Base-by-base conservation (phyloP, 2,329 filamentous ascomycete species). In the Epichloe sylvatica region DNA sequence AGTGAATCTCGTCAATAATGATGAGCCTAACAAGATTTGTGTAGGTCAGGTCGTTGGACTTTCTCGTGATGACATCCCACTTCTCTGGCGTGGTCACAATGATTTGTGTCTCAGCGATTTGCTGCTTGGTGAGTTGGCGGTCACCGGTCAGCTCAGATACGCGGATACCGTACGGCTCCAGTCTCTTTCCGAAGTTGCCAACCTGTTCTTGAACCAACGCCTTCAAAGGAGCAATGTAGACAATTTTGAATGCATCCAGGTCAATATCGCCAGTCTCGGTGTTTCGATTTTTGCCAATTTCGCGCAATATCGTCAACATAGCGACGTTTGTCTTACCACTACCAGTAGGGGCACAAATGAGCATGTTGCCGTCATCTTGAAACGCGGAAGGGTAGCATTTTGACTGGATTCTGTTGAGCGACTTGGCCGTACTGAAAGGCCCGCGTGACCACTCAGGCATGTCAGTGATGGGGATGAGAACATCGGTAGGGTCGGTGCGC, bases 31-130 rank as follows among this genome's bases (percentile, higher is more conserved):
- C 92, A n/a, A 98, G 78, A 59, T 94, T 94, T 15, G 90, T 98
- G 67, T 98, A 98, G 59, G 89, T 94, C 49, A 92, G 80, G 64
- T 98, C 94, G 2, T 91, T 96, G 6, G 91, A 90, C 68, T 98
- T 98, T 68, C 94, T 81, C 5, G 94, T 98, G 58, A 98, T 96
- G 57, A 98, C 91, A 67, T 98, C 92, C 86, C 89, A 98, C 70
- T 98, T 98, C 68, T 98, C 92, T 19, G 92, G 92, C 0, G 92
- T 98, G 0, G 92, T 98, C 52, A 98, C 90, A 58, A 98, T 98
- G 58, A 98, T 83, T 65, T 98, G 91, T 0, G 92, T 98, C 61
- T 98, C 92, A 2, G 91, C 81, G 55, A 98, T 97, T 72, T 98
- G 92, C 66, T 95, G 89, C 69, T 98, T 98, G 19, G 91, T 98